These are phyloP conservation scores for Metarhizium robertsii DNA, from an alignment of 2,329 filamentous ascomycete genomes.

Conservation along the genomic window DNA sequence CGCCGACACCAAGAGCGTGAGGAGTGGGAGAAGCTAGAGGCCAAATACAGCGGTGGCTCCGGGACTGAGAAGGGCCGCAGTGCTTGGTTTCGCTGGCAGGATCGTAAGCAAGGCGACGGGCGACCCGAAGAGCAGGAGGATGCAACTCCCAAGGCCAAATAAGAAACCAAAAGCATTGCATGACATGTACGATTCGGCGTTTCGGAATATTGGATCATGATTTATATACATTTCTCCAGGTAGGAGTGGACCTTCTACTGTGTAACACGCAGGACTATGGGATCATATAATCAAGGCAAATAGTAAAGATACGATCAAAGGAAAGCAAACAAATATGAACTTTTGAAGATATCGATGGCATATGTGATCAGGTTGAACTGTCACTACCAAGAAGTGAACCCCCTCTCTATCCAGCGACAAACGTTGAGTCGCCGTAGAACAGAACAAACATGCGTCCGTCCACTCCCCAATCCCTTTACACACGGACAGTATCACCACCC, in stretches of 20 bases:
- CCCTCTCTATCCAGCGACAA: neutral
- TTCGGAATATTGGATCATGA: neutral
- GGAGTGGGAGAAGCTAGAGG: constrained; percentile 63
- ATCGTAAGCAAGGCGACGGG: constrained; percentile 12
- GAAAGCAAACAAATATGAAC: neutral
- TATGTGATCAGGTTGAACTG: neutral
- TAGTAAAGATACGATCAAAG: neutral
- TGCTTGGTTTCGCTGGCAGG: constrained; percentile 26
- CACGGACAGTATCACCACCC: constrained; percentile 44
- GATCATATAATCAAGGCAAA: neutral
- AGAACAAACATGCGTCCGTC: neutral
- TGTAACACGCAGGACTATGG: neutral
- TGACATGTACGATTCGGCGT: neutral
- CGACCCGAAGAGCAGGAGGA: neutral
- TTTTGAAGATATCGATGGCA: neutral
- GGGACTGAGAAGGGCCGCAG: constrained; percentile 38
- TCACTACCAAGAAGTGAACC: neutral
- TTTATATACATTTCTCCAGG: neutral
- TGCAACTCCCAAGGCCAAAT: neutral
- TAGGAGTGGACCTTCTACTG: neutral
- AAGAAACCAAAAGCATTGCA: neutral
- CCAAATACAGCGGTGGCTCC: constrained; percentile 52
- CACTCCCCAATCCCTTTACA: neutral
- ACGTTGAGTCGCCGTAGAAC: neutral
- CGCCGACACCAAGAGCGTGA: constrained; percentile 51